Conservation (phyloP, 2,329 filamentous ascomycete species). For the Penicillium hordei region DNA sequence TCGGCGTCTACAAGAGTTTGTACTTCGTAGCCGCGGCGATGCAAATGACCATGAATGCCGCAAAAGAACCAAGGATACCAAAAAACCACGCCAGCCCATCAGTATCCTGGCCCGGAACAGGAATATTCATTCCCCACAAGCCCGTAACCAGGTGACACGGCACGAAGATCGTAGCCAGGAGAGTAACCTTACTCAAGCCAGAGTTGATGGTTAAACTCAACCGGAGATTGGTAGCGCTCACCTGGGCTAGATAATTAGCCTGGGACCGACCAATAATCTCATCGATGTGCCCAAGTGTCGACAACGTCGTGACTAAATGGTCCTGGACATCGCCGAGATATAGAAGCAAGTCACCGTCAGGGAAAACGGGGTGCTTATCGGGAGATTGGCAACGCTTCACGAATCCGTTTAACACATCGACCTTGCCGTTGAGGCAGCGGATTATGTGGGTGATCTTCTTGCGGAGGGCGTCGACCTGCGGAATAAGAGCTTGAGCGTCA, state of each 20-base stretch:
- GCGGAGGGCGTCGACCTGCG: constrained; percentile 80
- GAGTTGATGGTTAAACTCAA: constrained; percentile 83
- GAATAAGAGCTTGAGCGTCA: constrained; percentile 80
- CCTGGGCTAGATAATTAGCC: constrained; percentile 90
- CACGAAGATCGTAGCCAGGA: constrained; percentile 87
- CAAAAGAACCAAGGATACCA: constrained; percentile 47
- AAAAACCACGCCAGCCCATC: constrained; percentile 47
- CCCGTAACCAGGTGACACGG: constrained; percentile 84
- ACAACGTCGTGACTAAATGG: constrained; percentile 97
- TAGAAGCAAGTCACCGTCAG: constrained; percentile 88
- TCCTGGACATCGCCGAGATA: constrained; percentile 98
- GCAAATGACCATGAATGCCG: constrained; percentile 38
- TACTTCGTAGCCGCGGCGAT: constrained; percentile 36
- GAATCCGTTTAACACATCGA: constrained; percentile 92
- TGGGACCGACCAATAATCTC: constrained; percentile 92
- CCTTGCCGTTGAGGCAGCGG: constrained; percentile 87
- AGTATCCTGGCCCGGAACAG: constrained; percentile 43
- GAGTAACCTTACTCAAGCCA: constrained; percentile 88
- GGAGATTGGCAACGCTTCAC: constrained; percentile 84
- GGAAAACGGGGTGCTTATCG: constrained; percentile 87
- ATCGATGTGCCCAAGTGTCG: constrained; percentile 87
- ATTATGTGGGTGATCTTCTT: constrained; percentile 91
- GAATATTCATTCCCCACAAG: constrained; percentile 53
- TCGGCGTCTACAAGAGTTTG: constrained; percentile 34
- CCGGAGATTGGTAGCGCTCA: constrained; percentile 84